Base-by-base conservation (phyloP, 495 filamentous ascomycete genomes). In the Aspergillus incahuasiensis region DNA sequence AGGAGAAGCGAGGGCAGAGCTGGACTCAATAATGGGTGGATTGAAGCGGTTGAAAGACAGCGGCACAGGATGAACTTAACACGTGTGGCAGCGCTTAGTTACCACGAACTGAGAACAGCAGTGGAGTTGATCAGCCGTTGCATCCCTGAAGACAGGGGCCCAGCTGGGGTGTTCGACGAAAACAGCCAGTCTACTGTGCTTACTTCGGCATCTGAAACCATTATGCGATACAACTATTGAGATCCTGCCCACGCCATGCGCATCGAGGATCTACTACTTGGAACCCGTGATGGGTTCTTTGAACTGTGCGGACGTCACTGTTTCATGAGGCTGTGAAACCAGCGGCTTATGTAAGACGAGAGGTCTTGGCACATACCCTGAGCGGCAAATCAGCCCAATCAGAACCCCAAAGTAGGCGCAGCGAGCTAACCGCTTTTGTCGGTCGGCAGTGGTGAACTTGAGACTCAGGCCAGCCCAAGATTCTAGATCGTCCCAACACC, bases 11-110 rank as follows among this genome's bases (percentile, higher is more conserved):
- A 52, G 48, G 61, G 57, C 53, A 54, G 61, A 51, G 55, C 60
- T 62, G 67, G 63, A 61, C 47, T 59, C 61, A 44, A 38, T 62
- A 35, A 9, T 9, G 32, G 32, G 25, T 48, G 59, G 63, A 44
- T 64, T 46, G 63, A 63, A 54, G 60, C 42, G 58, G 51, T 59
- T 57, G 56, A 64, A 60, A 47, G 49, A 56, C 62, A 58, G 63
- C 48, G 61, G 63, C 16, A 50, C 30, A 28, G 20, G 34, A 40
- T 50, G 48, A 50, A 25, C 32, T 50, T 40, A 50, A 50, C 48
- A 50, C 48, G 48, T 50, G 48, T 50, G 48, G 48, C 6, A 38
- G 47, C 32, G 32, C 47, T 39, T 22, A 35, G 25, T 5, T 30
- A 35, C 8, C 6, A 9, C 12, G 32, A 35, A 35, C 2, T 35